Base-by-base conservation (phyloP, 176 grass and related monocot species). In the Musa itinerans region DNA sequence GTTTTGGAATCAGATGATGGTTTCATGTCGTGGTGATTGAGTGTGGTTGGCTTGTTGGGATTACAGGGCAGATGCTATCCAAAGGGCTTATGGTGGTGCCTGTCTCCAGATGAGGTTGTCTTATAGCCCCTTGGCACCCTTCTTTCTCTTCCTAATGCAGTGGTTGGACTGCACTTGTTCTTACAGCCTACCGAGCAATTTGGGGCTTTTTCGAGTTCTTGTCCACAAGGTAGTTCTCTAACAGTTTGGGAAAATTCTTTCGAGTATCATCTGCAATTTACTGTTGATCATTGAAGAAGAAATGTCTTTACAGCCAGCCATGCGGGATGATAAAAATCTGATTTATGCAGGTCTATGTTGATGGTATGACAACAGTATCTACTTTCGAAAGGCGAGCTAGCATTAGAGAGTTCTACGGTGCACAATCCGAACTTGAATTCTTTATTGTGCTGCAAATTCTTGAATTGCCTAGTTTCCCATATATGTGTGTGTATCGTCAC, bases 41-140 rank as follows among this genome's bases (percentile, higher is more conserved):
- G 5, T 69, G 25, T 50, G 25, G 7, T 49, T 17, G 29, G 12
- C 16, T 50, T 16, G 67, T 69, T 24, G 12, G 17, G 29, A 48
- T 69, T 69, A 48, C 78, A 89, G 87, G 78, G 83, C 87, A 54
- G 83, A 81, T 26, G 69, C 83, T 53, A 83, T 86, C 57, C 52
- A 83, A 71, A 63, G 81, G 11, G 87, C 85, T 67, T 83, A 89
- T 65, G 87, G 86, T 49, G 87, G 81, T 9, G 82, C 87, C 2
- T 65, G 85, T 24, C 80, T 89, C 27, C 87, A 89, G 87, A 89
- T 89, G 87, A 81, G 84, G 74, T 69, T 89, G 81, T 84, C 87
- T 16, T 89, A 86, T 69, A 89, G 84, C 75, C 83, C 81, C 51
- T 57, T 89, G 25, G 83, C 87, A 71, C 84, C 85, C 74, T 48